Conservation (phyloP, 495 filamentous ascomycete genomes). For the Lasiosphaeria hispida region DNA sequence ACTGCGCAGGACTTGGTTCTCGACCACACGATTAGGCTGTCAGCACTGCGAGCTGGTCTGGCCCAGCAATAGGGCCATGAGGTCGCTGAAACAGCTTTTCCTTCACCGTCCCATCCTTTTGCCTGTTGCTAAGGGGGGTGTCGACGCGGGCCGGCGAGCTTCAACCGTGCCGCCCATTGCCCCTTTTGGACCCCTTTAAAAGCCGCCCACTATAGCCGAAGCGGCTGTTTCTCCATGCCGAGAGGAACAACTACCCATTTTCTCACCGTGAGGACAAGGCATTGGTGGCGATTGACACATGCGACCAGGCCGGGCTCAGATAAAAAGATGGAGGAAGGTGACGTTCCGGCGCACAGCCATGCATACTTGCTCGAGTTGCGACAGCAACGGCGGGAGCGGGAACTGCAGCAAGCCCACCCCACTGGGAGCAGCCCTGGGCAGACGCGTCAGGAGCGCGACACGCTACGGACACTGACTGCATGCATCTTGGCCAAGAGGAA, state of each 20-base stretch:
- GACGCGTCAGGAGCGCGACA: no score
- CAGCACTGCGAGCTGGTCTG: background rate
- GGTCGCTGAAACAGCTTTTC: conserved; percentile 18
- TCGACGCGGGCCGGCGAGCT: conserved; percentile 22
- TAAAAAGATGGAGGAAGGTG: no score
- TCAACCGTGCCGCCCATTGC: conserved; percentile 31
- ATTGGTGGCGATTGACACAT: background rate
- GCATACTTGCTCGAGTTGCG: no score
- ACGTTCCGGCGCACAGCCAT: no score
- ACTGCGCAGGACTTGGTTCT: conserved; percentile 2
- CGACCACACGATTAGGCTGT: conserved; percentile 5
- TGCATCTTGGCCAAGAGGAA: background rate
- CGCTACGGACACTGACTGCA: no score
- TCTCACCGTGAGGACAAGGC: background rate
- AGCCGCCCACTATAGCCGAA: conserved; percentile 32
- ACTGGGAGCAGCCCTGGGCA: no score
- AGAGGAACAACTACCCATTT: background rate
- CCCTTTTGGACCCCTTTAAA: conserved; percentile 21
- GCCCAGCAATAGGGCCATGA: background rate
- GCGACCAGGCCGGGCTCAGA: no score
- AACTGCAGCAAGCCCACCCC: no score
- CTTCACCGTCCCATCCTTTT: conserved; percentile 13
- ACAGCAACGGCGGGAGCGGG: no score
- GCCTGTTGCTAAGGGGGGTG: conserved; percentile 16
- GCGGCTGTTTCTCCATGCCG: conserved; percentile 29